These are phyloP conservation scores for Endocalyx cinctus DNA, from an alignment of 2,329 filamentous ascomycete species.

Conservation along the genomic window DNA sequence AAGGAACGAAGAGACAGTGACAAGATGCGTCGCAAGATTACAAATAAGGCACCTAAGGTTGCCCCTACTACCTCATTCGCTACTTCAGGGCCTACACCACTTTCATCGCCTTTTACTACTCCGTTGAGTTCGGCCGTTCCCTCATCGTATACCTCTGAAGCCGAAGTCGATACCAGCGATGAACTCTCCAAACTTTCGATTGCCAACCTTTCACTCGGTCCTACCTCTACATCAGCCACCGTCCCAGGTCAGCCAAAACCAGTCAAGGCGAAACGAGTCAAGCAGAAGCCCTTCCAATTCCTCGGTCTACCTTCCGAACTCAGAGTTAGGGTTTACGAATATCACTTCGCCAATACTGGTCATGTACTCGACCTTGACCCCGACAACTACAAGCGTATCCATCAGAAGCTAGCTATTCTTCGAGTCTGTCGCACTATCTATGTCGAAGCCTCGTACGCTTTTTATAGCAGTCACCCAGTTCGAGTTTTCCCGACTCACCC, in stretches of 20 bases:
- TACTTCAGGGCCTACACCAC: conserved; percentile 26
- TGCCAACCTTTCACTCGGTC: conserved; percentile 38
- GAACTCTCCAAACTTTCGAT: conserved; percentile 37
- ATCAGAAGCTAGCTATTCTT: conserved; percentile 56
- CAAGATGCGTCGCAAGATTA: conserved; percentile 21
- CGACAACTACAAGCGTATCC: conserved; percentile 58
- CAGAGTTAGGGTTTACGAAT: conserved; percentile 63
- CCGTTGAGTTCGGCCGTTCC: conserved; percentile 32
- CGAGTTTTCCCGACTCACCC: conserved; percentile 63
- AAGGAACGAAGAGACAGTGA: too few species aligned
- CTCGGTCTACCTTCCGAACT: conserved; percentile 65
- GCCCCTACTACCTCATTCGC: conserved; percentile 16
- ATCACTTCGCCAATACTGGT: conserved; percentile 52
- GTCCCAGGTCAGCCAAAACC: too few species aligned
- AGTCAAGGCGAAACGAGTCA: conserved; percentile 26
- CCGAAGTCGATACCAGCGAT: conserved; percentile 34
- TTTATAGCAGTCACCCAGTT: conserved; percentile 60
- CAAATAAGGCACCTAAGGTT: conserved; percentile 29
- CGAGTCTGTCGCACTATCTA: conserved; percentile 58
- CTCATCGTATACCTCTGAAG: conserved; percentile 33
- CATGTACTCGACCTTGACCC: conserved; percentile 62
- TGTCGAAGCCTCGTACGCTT: conserved; percentile 58
- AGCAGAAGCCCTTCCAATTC: conserved; percentile 54
- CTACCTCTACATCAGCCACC: too few species aligned
- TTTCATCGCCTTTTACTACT: conserved; percentile 29